A percentile compares a stretch with the other conserved stretches of the same genome.
These are phyloP conservation scores for Pyrrhoderma noxium DNA, from an alignment of 1,284 basidiomycete species.

Conservation along the genomic window DNA sequence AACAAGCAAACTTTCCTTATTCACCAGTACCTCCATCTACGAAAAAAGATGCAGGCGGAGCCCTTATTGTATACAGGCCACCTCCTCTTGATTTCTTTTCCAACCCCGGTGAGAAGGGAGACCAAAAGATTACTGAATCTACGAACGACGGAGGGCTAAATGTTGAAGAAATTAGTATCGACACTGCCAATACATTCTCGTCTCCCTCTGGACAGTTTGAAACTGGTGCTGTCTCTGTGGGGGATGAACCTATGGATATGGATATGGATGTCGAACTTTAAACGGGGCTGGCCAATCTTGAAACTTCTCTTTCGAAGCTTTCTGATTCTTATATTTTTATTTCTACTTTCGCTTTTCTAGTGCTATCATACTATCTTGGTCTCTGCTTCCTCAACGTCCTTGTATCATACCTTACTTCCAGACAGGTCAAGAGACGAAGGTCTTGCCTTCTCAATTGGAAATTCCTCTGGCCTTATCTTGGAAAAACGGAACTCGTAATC, in stretches of 20 bases:
- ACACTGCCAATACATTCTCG: neutral
- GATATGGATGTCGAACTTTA: slow-evolving; percentile 13
- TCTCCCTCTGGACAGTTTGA: slow-evolving; percentile 1
- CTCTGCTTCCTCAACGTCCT: too few relatives aligned
- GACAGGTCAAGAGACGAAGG: too few relatives aligned
- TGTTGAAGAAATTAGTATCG: slow-evolving; percentile 8
- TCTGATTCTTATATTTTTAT: neutral
- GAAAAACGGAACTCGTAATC: too few relatives aligned
- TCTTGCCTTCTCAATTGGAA: too few relatives aligned
- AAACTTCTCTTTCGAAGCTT: neutral
- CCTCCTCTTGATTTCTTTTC: slow-evolving; percentile 12
- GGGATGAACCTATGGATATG: slow-evolving; percentile 16
- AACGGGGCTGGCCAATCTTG: neutral
- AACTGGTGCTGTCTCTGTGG: slow-evolving; percentile 4
- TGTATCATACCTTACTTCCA: too few relatives aligned
- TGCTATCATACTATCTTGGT: too few relatives aligned
- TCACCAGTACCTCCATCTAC: neutral
- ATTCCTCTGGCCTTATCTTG: too few relatives aligned
- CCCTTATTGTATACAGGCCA: slow-evolving; percentile 13
- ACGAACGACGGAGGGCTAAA: neutral
- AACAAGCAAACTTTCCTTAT: slow-evolving; percentile 9
- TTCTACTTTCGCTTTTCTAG: neutral
- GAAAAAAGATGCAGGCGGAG: slow-evolving; percentile 2
- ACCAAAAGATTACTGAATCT: too few relatives aligned
- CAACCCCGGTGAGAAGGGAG: neutral